Base-by-base conservation (phyloP, 2,329 filamentous ascomycete species). In the Botrytis byssoidea region DNA sequence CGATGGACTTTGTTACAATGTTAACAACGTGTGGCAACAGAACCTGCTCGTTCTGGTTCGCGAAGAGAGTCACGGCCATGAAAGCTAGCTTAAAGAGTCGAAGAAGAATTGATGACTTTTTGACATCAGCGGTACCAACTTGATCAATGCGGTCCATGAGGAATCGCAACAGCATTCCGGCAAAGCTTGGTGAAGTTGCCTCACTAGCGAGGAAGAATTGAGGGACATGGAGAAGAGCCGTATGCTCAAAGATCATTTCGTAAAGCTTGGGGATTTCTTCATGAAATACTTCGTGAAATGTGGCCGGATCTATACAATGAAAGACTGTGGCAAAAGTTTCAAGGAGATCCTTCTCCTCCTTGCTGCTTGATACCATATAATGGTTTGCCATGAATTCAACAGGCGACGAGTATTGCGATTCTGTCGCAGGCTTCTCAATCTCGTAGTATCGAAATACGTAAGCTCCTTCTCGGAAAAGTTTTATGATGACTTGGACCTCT, bases 131-230 rank as follows among this genome's bases (percentile, higher is more conserved):
- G 0, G 94, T 96, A 35, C 96, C 96, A 61, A 99, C 94, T 81
- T 99, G 93, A 76, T 97, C 93, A 74, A 99, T 97, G 71, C 93
- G 92, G 79, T 95, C 93, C 96, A 99, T 99, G 74, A 99, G 86
- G 81, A 99, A 99, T 77, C 97, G 94, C 66, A 99, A 85, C 40
- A 99, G 89, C 96, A 99, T 98, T 57, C 97, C 96, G 75, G 95
- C 97, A 83, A 99, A 99, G 77, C 94, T 97, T 1, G 96, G 95
- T 40, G 95, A 98, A 0, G 97, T 99, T 7, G 95, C 95, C 84
- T 99, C 96, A 79, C 95, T 98, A n/a, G 97, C 96, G 70, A 99
- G 89, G 83, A 99, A 96, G 83, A 98, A 99, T 81, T 99, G 96
- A 10, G 96, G 95, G 73, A 99, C 93, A 82, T 99, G 96, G 70